Conservation (phyloP, 2,329 filamentous ascomycete species). For the Nothopassalora personata region DNA sequence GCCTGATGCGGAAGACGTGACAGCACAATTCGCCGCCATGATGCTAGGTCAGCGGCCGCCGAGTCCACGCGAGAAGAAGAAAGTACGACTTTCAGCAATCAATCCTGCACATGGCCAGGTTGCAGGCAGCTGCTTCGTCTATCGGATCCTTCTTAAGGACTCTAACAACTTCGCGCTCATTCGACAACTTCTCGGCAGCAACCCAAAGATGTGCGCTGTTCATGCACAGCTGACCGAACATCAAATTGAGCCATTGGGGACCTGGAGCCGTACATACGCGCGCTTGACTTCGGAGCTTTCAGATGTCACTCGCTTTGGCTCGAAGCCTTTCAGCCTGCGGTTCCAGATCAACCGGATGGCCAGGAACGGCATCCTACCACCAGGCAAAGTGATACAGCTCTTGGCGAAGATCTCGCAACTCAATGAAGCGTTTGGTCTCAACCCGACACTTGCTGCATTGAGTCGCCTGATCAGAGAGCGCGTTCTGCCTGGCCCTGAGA, state of each 20-base stretch:
- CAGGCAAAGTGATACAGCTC: constrained; percentile 47
- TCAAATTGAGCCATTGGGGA: neutral
- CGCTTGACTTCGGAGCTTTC: constrained; percentile 20
- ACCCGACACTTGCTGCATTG: constrained; percentile 43
- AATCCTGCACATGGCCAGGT: constrained; percentile 35
- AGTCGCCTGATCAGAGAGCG: constrained; percentile 45
- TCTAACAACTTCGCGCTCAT: constrained; percentile 24
- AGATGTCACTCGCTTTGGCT: constrained; percentile 25
- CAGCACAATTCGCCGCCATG: no score
- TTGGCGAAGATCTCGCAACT: constrained; percentile 40
- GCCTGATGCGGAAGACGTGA: no score
- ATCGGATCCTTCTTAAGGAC: constrained; percentile 34
- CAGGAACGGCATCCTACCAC: constrained; percentile 58
- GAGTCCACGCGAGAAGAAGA: constrained; percentile 17
- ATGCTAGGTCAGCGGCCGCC: neutral
- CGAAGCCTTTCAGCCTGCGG: constrained; percentile 49
- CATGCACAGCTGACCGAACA: neutral
- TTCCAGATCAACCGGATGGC: constrained; percentile 62
- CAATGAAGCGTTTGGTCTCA: constrained; percentile 23
- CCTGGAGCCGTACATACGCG: no score
- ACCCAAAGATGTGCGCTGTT: constrained; percentile 31
- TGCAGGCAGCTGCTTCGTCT: constrained; percentile 48
- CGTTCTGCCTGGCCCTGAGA: constrained; percentile 48
- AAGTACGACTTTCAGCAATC: constrained; percentile 34
- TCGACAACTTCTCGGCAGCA: constrained; percentile 20